Percentiles rank a stretch among this genome's conserved stretches.
Conservation (phyloP, 176 grass and related monocot genomes). For the Bolboschoenus planiculmis region DNA sequence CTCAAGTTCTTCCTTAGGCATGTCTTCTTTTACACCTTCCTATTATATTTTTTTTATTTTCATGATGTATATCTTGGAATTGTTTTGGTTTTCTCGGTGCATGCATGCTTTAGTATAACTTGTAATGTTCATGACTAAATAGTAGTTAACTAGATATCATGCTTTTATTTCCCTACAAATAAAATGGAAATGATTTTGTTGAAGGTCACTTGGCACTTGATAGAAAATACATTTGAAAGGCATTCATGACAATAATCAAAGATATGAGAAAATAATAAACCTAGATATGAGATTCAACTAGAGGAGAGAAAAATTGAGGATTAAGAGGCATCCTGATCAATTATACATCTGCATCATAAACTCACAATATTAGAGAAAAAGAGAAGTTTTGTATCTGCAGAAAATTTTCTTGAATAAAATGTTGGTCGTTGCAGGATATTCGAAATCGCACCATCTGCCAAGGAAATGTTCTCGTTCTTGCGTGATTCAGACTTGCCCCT, state of each 20-base stretch:
- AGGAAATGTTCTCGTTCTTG: constrained; percentile 65
- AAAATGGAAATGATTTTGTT: not conserved
- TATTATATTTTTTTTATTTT: not conserved
- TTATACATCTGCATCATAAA: too few species aligned
- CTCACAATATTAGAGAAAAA: too few species aligned
- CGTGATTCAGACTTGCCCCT: constrained; percentile 41
- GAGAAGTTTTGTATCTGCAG: not conserved
- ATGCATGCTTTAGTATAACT: not conserved
- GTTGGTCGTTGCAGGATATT: constrained; percentile 38
- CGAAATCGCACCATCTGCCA: constrained; percentile 53
- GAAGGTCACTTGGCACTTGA: not conserved
- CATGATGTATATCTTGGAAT: not conserved
- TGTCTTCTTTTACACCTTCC: not conserved
- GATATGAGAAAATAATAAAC: too few species aligned
- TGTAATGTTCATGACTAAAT: not conserved
- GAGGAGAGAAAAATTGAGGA: too few species aligned
- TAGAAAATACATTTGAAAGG: not conserved
- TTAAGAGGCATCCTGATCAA: too few species aligned
- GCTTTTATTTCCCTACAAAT: not conserved
- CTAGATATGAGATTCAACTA: too few species aligned
- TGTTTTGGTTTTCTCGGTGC: not conserved
- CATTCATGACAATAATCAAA: not conserved
- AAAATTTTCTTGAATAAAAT: not conserved
- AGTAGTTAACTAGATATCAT: too few species aligned
- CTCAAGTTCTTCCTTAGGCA: constrained; percentile 77